Evolutionary conservation across 257 asterid species (phyloP).

Genomic region (Haberlea rhodopensis): DNA sequence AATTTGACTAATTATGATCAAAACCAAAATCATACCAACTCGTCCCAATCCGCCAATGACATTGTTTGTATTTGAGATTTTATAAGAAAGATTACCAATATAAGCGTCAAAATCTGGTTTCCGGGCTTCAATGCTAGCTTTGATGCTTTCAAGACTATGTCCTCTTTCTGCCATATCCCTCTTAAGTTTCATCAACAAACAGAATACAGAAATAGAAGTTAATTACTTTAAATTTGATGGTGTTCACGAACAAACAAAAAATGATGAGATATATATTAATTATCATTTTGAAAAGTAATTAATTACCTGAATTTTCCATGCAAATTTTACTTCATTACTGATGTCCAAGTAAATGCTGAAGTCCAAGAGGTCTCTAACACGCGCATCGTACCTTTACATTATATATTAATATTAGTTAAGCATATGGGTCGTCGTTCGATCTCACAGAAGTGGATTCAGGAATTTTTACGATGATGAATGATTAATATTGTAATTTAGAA

Average conservation of each 20-base stretch:
- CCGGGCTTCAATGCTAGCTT: conserved; percentile 94
- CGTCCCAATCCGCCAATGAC: too few species aligned
- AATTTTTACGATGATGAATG: too few species aligned
- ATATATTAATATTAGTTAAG: too few species aligned
- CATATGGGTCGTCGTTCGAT: too few species aligned
- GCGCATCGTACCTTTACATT: conserved; percentile 66
- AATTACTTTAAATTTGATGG: background rate
- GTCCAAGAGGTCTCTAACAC: conserved; percentile 95
- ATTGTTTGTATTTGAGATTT: too few species aligned
- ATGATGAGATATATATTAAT: too few species aligned
- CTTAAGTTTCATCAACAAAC: conserved; percentile 41
- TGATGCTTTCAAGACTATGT: conserved; percentile 96
- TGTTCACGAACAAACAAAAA: too few species aligned
- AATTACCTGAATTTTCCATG: conserved; percentile 80
- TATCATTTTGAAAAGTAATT: too few species aligned
- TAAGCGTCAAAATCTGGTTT: conserved; percentile 94
- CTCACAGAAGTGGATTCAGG: too few species aligned
- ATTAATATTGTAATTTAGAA: too few species aligned
- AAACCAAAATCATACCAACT: too few species aligned
- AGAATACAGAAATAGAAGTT: background rate
- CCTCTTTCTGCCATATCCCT: conserved; percentile 99
- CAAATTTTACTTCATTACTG: conserved; percentile 94
- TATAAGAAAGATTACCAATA: conserved; percentile 51
- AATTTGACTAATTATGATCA: too few species aligned
- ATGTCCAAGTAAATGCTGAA: conserved; percentile 95